Evolutionary conservation across 2,329 filamentous ascomycete species (phyloP), one percentile per base, ranked within the genome.

Genomic region (Penicillium sp.): DNA sequence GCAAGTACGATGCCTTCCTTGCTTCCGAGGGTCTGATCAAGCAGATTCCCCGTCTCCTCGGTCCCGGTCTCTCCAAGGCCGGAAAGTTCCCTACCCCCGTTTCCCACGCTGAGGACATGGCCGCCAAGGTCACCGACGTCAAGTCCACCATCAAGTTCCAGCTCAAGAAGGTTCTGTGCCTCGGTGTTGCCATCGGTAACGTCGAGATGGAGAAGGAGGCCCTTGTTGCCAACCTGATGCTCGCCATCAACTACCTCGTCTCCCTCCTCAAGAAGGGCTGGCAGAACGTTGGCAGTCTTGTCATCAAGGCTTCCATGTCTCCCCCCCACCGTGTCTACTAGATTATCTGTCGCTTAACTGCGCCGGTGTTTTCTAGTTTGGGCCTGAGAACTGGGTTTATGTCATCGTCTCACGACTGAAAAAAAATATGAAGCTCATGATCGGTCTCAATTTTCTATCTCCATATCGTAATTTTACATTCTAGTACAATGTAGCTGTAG

Each of bases 71-170:
- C 67, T 96, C 92, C 82, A 96, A 96, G 88, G 93, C 94, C 77
- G 94, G 94, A 85, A 99, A 99, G 87, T 99, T 99, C 90, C 94
- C 94, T 67, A 96, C 93, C 68, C 94, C 94, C 71, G 90, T 99
- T 82, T 97, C 93, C 68, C 94, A 99, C 89, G 80, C 85, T 80
- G 94, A 99, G 78, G 93, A 97, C 80, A 88, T 99, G 71, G 85
- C 82, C 79, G 86, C 83, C 86, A 97, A 96, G 89, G 91, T 97
- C 86, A 96, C 85, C 84, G 94, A 99, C 81, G 93, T 99, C 87
- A 97, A 97, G 90, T 96, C 91, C 74, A 99, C 94, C 82, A 97
- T 99, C 89, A 99, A 99, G 89, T 99, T 99, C 90, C 93, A 99
- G 88, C 87, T 99, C 77, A 99, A 99, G 91, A 99, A 99, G 91